Evolutionary conservation across 2,329 filamentous ascomycete species (phyloP), one percentile per base, ranked within the genome.

Genomic region (Pseudogymnoascus sp.): DNA sequence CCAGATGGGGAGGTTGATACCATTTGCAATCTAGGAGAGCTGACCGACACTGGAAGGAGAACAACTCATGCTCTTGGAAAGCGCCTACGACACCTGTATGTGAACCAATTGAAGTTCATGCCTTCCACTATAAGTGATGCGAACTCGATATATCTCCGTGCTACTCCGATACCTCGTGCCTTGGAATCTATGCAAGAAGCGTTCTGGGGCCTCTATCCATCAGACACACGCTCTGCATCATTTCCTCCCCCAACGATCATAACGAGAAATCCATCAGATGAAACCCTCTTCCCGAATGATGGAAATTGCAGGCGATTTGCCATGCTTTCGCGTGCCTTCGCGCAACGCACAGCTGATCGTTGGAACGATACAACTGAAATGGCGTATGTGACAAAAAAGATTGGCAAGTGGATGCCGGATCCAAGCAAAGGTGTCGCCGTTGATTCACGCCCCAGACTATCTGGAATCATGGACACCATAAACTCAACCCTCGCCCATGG

Each of bases 381-480:
- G 86, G 81, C 82, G 33, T 92, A 96, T 71, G 77, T 97, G 22
- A 92, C 88, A 68, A 86, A 83, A 63, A 76, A 89, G 63, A 85
- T 92, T 60, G 86, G 88, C 36, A 91, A 89, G 72, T 96, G 88
- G 85, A 96, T 97, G 89, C 90, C 91, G 0, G 80, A 85, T 6
- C 80, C 81, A 36, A 81, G 79, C 30, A 82, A 82, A 9, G 80
- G 81, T 38, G 86, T 97, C 7, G 89, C 88, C 25, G 90, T 97
- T 7, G 92, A 97, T 73, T 87, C 86, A 1, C 87, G 87, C 63
- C 94, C 94, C 0, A 82, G 92, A 47, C 79, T 97, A 11, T 92
- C 86, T 5, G 94, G 94, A 60, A 88, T 99, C 69, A 91, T 96
- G 88, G 94, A 99, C 75, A 94, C 90, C 0, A 83, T 97, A 70